Conservation (phyloP, 768 basidiomycete species). For the Mycena leptocephala region DNA sequence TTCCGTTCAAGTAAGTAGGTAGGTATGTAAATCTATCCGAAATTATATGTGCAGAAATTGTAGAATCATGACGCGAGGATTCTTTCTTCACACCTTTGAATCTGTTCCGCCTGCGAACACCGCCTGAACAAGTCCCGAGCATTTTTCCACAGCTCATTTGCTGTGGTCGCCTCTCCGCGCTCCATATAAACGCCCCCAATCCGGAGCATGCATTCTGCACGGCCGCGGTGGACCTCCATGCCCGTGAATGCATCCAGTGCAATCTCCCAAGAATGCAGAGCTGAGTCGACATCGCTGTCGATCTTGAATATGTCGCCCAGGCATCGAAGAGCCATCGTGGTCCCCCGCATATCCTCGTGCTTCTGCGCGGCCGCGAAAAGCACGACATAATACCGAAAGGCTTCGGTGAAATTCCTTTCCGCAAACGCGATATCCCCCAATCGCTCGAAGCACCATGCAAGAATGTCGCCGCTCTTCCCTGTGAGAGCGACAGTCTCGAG, state of each 20-base stretch:
- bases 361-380: neutral
- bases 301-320: neutral
- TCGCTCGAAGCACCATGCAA: neutral
- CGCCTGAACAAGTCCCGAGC: neutral
- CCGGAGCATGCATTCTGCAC: constrained; percentile 1
- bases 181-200: neutral
- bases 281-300: neutral
- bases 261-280: neutral
- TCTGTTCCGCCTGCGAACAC: neutral
- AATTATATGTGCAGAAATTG: no score
- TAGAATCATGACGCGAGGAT: neutral
- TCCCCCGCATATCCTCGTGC: neutral
- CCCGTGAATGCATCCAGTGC: neutral
- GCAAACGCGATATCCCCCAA: neutral
- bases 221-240: constrained; percentile 5
- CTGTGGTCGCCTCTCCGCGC: neutral
- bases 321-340: neutral
- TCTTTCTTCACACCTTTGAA: neutral
- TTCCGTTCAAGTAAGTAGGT: no score
- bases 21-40: no score
- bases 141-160: neutral
- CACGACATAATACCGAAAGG: neutral
- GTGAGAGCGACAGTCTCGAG: neutral
- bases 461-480: constrained; percentile 5
- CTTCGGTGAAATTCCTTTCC: neutral